These are phyloP conservation scores for Echinochloa phyllopogon DNA, from an alignment of 176 grass and related monocot species.

Conservation along the genomic window DNA sequence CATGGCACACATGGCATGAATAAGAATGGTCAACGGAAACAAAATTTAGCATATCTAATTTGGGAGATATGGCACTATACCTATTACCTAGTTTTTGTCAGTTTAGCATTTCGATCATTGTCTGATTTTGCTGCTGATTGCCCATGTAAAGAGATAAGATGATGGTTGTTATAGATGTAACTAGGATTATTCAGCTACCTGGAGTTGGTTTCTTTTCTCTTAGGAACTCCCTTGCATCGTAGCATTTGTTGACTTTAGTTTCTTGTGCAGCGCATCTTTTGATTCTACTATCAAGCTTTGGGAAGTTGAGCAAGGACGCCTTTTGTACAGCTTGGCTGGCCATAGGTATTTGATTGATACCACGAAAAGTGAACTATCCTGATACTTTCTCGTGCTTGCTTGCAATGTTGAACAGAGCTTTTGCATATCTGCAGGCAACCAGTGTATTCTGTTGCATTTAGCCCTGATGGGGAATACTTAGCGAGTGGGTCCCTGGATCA, in stretches of 20 bases:
- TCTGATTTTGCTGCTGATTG: not conserved
- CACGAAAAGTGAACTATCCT: not conserved
- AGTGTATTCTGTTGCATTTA: constrained; percentile 96
- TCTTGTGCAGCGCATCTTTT: constrained; percentile 76
- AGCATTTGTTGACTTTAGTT: constrained; percentile 28
- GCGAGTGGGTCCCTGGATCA: constrained; percentile 96
- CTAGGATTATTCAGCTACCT: constrained; percentile 11
- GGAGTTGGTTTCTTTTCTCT: constrained; percentile 10
- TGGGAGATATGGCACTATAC: not conserved
- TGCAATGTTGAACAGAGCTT: constrained; percentile 29
- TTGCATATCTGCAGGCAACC: constrained; percentile 64
- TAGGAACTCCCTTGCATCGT: not conserved
- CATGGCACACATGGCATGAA: not conserved
- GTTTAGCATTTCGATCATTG: constrained; percentile 13
- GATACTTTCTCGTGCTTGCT: constrained; percentile 11
- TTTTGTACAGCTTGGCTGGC: constrained; percentile 87
- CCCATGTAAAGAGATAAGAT: not conserved
- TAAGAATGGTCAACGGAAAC: not conserved
- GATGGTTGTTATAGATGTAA: not conserved
- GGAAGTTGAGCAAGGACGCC: constrained; percentile 79
- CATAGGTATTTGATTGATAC: constrained; percentile 76
- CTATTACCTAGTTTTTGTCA: not conserved
- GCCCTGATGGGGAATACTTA: constrained; percentile 87
- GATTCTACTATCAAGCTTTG: constrained; percentile 97
- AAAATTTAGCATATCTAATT: not conserved